Evolutionary conservation across 441 rosid species (phyloP), one percentile per base, ranked within the genome.

Genomic region (Monsonia emarginata): DNA sequence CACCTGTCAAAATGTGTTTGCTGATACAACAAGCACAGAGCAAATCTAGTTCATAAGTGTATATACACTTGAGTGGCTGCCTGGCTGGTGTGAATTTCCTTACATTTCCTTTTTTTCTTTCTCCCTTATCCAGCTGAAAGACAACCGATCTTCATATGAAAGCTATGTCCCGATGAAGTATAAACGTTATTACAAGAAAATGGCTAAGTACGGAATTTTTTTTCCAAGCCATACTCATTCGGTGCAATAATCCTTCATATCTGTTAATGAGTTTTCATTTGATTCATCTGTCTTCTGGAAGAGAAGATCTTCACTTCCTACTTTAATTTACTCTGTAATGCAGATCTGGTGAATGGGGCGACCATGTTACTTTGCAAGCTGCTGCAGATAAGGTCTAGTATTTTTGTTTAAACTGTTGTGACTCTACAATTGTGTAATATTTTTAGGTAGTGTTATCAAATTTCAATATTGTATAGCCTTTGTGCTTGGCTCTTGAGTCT

Each of bases 331-430:
- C 32, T 63, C 70, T 42, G 65, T 79, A 66, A 42, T 79, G 78
- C 81, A 90, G 98, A 76, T 69, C 80, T 76, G 98, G 96, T 66
- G 97, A 93, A 75, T 93, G 96, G 97, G 98, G 96, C 27, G 98
- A 93, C 75, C 98, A 93, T 76, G 77, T 93, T 30, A 93, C 96
- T 42, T 77, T 93, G 70, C 98, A 93, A 85, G 95, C 98, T 50
- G 98, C 97, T 61, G 96, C 98, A 50, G 98, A 93, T 76, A 90
- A 84, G 89, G 98, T 89, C 26, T 59, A 62, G 26, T 66, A 56
- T 76, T 61, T 73, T 52, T 62, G 69, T 30, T 64, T 59, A 65
- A 65, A 58, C 61, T 4, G 65, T 66, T 64, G 61, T 25, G 63
- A 27, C 38, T 63, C 36, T 5, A 19, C 38, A 65, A 32, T 19